Base-by-base conservation (phyloP, 1,284 basidiomycete genomes). In the Papiliotrema nemorosa region DNA sequence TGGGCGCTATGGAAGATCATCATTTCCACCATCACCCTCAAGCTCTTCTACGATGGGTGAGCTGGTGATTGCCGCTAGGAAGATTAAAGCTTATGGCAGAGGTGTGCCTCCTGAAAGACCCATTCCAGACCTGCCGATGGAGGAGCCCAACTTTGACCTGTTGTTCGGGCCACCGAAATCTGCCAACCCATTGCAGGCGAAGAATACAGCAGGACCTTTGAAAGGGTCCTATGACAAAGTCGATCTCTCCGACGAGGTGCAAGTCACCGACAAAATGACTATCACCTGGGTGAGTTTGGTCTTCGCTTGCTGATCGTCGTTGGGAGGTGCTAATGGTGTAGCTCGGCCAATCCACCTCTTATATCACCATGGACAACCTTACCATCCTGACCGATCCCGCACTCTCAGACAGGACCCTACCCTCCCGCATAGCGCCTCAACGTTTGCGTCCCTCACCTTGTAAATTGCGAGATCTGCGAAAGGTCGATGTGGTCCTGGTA, bases 381-480 rank as follows among this genome's bases (percentile, higher is more conserved):
- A 70, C 70, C 16, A 76, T 79, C 41, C 63, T 79, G 18, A 79
- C 78, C 34, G 78, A 79, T 54, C 78, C 78, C 1, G 76, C 78
- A 10, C 74, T 79, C 24, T 73, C 74, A 34, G 66, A 75, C 43
- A 70, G 74, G 27, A 77, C 77, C 0, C 58, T 78, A 9, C 65
- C 66, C 3, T 75, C 70, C 13, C 48, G 71, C 14, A 54, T 77
- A 16, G 75, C 74, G 3, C 77, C 77, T 4, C 63, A 66, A 31
- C 61, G 77, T 18, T 59, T 78, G 40, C 66, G 74, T 1, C 73
- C 76, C 18, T 55, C 74, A 24, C 77, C 77, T 0, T 78, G 77
- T 58, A 62, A 54, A 1, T 59, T 77, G 20, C 56, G 67, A 12
- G 76, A 78, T 34, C 61, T 78, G 24, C 70, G 69, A 37, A 58